A percentile compares a stretch with the other conserved stretches of the same genome.
Evolutionary conservation across 164 flowering plant species (phyloP).

Genomic region (Platanus orientalis): DNA sequence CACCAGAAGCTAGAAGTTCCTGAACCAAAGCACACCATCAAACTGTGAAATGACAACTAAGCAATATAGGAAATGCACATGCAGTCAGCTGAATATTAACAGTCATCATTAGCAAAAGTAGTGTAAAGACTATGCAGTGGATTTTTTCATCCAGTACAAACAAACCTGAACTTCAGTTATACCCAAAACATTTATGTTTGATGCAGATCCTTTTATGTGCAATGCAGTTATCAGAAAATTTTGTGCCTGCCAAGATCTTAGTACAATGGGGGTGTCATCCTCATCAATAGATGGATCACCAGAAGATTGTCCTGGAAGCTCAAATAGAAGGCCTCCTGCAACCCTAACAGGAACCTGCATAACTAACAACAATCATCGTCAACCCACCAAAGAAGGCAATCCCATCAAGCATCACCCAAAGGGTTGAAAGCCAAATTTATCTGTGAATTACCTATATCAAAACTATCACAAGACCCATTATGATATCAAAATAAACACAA

Average conservation of each 20-base stretch:
- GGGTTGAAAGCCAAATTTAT: not conserved
- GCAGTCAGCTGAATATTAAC: too few species aligned
- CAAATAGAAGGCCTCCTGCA: constrained; percentile 87
- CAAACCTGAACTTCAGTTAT: constrained; percentile 88
- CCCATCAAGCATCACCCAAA: not conserved
- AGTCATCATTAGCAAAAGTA: too few species aligned
- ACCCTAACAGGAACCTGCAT: constrained; percentile 90
- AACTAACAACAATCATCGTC: constrained; percentile 5
- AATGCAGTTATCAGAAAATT: constrained; percentile 75
- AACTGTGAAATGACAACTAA: constrained; percentile 8
- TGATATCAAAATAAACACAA: too few species aligned
- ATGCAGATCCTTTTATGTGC: constrained; percentile 68
- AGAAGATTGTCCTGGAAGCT: constrained; percentile 88
- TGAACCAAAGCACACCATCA: constrained; percentile 20
- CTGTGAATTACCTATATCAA: not conserved
- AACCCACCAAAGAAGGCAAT: not conserved
- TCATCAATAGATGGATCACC: constrained; percentile 82
- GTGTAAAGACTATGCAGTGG: too few species aligned
- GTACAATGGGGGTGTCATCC: constrained; percentile 82
- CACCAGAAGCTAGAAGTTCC: constrained; percentile 82
- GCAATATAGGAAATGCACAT: not conserved
- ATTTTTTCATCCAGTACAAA: too few species aligned
- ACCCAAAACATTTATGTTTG: constrained; percentile 72
- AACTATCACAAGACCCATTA: not conserved
- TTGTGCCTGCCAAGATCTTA: constrained; percentile 93